Base-by-base conservation (phyloP, 2,329 filamentous ascomycete species). In the Aspergillus vadensis region DNA sequence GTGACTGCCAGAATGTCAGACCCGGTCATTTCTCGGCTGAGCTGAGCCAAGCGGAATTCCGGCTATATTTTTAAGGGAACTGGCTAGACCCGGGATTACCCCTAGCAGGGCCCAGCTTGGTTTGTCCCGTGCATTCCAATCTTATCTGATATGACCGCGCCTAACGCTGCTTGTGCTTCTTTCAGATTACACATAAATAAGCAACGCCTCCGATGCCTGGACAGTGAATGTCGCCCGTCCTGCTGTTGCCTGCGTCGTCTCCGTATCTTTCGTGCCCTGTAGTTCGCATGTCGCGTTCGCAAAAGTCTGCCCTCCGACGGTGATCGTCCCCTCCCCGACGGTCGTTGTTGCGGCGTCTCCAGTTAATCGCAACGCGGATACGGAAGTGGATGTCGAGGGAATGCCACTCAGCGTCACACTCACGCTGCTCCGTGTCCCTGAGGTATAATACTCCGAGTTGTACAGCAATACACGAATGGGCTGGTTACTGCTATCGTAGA, bases 301-400 rank as follows among this genome's bases (percentile, higher is more conserved):
- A 66, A 82, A 84, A 0, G 66, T 74, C 69, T 81, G 80, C 0
- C 81, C 81, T 0, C 78, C 82, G 67, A 81, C 78, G 1, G 76
- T 79, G 15, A 69, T 76, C 6, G 72, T 67, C 0, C 80, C 80
- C 52, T 76, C 69, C 62, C 84, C 82, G 43, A 78, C 76, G 53
- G 81, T 74, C 3, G 79, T 75, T 32, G 73, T 72, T 0, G 81
- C 79, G 60, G 73, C 79, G 2, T 75, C 68, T 5, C 80, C 80
- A 2, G 80, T 82, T 49, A 82, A 63, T n/a, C 79, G 75, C 69
- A 80, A 80, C 0, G 80, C 78, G 15, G 68, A 74, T 5, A 82
- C 72, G 7, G 57, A 76, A 0, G 67, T 52, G 9, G 57, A 75
- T 0, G 68, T 53, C 0, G 71, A 59, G 1, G 70, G 66, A 43